These are phyloP conservation scores for Cenchrus americanus DNA, from an alignment of 176 grass and related monocot genomes.

Conservation along the genomic window DNA sequence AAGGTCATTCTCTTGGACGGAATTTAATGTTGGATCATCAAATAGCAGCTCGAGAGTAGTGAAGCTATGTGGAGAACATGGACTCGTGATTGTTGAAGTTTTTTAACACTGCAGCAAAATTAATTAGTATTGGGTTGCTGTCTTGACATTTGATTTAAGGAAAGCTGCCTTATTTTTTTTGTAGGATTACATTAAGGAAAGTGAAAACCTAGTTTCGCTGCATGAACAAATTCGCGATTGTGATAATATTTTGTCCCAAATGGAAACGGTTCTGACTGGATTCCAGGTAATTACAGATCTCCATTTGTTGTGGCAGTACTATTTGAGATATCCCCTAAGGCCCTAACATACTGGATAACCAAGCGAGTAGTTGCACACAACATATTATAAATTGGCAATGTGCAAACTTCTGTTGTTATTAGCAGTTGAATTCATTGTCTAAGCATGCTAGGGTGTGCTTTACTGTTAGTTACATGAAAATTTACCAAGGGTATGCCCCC, in stretches of 20 bases:
- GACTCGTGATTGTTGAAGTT: not conserved
- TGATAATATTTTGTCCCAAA: slow-evolving; percentile 96
- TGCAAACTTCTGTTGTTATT: slow-evolving; percentile 12
- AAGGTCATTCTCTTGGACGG: not conserved
- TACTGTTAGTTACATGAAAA: slow-evolving; percentile 26
- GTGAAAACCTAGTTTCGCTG: slow-evolving; percentile 84
- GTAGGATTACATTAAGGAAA: slow-evolving; percentile 98
- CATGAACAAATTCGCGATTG: slow-evolving; percentile 96
- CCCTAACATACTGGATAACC: slow-evolving; percentile 23
- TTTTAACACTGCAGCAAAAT: not conserved
- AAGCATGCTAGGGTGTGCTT: not conserved
- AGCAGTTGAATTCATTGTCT: not conserved
- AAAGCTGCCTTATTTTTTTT: slow-evolving; percentile 31
- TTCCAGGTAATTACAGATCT: slow-evolving; percentile 82
- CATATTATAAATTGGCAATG: slow-evolving; percentile 3
- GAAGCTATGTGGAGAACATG: slow-evolving; percentile 7
- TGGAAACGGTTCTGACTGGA: slow-evolving; percentile 89
- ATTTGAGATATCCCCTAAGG: slow-evolving; percentile 22
- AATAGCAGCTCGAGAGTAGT: not conserved
- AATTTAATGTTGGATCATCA: not conserved
- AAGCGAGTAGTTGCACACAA: slow-evolving; percentile 6
- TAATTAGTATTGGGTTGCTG: not conserved
- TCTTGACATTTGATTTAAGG: slow-evolving; percentile 35
- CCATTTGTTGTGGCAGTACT: slow-evolving; percentile 18
- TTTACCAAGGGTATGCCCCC: not conserved